A percentile compares a stretch with the other conserved stretches of the same genome.
Conservation (phyloP, 75 land plant species). For the Sequoiadendron giganteum region DNA sequence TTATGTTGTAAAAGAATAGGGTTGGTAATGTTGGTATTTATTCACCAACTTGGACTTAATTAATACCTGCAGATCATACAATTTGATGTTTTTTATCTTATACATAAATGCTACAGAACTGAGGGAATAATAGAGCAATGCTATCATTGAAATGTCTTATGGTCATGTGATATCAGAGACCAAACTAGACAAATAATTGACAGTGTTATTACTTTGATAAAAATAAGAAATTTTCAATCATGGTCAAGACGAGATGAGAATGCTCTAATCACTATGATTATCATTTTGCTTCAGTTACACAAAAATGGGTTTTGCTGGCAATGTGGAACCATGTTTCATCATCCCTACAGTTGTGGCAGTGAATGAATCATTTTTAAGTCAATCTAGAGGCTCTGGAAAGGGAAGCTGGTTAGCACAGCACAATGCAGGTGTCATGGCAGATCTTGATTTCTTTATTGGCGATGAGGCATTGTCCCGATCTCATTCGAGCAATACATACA, state of each 20-base stretch:
- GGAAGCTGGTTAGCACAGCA: slow-evolving; percentile 80
- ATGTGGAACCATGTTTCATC: slow-evolving; percentile 96
- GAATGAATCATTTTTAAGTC: slow-evolving; percentile 88
- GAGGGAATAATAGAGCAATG: neutral
- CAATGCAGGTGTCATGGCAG: slow-evolving; percentile 98
- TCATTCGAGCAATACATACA: slow-evolving; percentile 73
- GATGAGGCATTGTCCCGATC: slow-evolving; percentile 83
- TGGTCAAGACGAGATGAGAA: neutral
- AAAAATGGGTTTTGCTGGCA: slow-evolving; percentile 98
- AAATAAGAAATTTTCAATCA: neutral
- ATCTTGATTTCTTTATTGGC: slow-evolving; percentile 96
- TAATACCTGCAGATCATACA: neutral
- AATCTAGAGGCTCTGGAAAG: slow-evolving; percentile 41
- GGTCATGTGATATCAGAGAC: neutral
- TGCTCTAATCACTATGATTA: neutral
- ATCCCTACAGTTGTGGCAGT: slow-evolving; percentile 94
- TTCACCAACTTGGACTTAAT: neutral
- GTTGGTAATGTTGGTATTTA: neutral
- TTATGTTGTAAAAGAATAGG: neutral
- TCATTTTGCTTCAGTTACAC: slow-evolving; percentile 62
- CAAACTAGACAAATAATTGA: neutral
- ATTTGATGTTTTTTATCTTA: neutral
- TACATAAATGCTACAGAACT: neutral
- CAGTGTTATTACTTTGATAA: neutral
- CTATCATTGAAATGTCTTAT: neutral